Conservation (phyloP, 2,329 filamentous ascomycete genomes). For the Monosporascus ibericus region DNA sequence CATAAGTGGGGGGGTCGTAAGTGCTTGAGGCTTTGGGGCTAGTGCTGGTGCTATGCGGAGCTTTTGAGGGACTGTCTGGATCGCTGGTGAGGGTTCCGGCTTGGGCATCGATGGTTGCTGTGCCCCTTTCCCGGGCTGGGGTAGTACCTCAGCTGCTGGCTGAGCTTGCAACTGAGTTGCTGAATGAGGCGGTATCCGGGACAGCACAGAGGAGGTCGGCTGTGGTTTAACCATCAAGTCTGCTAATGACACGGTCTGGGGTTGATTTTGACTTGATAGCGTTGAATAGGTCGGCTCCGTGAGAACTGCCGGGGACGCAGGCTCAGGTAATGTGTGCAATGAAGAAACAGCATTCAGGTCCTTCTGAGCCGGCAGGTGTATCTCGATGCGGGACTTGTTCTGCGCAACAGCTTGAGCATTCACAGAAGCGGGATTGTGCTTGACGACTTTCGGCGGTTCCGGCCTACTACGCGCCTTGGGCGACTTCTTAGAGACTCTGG, state of each 20-base stretch:
- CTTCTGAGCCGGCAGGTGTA: slow-evolving; percentile 21
- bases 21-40: not conserved
- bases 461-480: slow-evolving; percentile 22
- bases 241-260: slow-evolving; percentile 24
- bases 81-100: not conserved
- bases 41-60: not conserved
- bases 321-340: slow-evolving; percentile 10
- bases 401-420: slow-evolving; percentile 25
- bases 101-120: slow-evolving; percentile 6
- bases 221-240: slow-evolving; percentile 23
- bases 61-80: not conserved
- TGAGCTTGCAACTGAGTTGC: slow-evolving; percentile 6
- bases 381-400: slow-evolving; percentile 22
- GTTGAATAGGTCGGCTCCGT: slow-evolving; percentile 1
- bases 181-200: slow-evolving; percentile 12
- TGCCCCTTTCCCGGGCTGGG: slow-evolving; percentile 1
- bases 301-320: slow-evolving; percentile 1
- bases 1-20: not conserved
- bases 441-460: slow-evolving; percentile 27
- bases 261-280: slow-evolving; percentile 13
- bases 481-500: slow-evolving; percentile 23
- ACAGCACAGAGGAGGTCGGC: slow-evolving; percentile 7
- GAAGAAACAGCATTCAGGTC: slow-evolving; percentile 17
- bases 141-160: slow-evolving; percentile 4
- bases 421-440: slow-evolving; percentile 33